These are phyloP conservation scores for Viola pubescens DNA, from an alignment of 441 rosid species.

Conservation along the genomic window DNA sequence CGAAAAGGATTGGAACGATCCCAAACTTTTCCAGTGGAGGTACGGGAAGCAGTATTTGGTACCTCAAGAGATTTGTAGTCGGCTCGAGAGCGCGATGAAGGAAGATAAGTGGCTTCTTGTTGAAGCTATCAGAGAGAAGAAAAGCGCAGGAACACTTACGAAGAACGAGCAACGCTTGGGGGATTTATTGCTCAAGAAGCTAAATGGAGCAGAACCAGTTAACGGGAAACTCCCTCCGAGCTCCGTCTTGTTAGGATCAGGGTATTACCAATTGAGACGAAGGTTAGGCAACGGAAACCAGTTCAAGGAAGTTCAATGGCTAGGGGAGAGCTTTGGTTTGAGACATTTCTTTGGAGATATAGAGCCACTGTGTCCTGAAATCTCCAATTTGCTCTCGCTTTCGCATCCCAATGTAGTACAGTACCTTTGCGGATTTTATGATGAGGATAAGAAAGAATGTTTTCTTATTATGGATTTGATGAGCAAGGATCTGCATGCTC, in stretches of 20 bases:
- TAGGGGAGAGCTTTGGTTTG: slow-evolving; percentile 65
- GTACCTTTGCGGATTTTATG: slow-evolving; percentile 65
- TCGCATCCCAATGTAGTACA: slow-evolving; percentile 79
- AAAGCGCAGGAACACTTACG: slow-evolving; percentile 27
- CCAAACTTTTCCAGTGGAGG: slow-evolving; percentile 65
- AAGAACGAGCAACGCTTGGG: slow-evolving; percentile 61
- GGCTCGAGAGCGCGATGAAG: slow-evolving; percentile 54
- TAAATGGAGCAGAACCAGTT: slow-evolving; percentile 34
- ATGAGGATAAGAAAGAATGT: slow-evolving; percentile 78
- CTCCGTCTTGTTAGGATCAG: slow-evolving; percentile 55
- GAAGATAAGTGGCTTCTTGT: slow-evolving; percentile 79
- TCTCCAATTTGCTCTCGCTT: slow-evolving; percentile 49
- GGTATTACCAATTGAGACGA: slow-evolving; percentile 70
- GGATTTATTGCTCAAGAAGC: slow-evolving; percentile 52
- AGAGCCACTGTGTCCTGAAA: slow-evolving; percentile 46
- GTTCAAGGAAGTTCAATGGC: slow-evolving; percentile 85
- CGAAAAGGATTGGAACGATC: slow-evolving; percentile 74
- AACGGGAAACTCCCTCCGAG: slow-evolving; percentile 57
- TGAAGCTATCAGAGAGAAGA: slow-evolving; percentile 55
- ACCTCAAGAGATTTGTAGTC: slow-evolving; percentile 40
- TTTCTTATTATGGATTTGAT: slow-evolving; percentile 72
- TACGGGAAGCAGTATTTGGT: slow-evolving; percentile 77
- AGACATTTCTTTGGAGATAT: slow-evolving; percentile 58
- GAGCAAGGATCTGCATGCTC: slow-evolving; percentile 61
- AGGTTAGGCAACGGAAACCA: slow-evolving; percentile 59